Base-by-base conservation (phyloP, 1,139 yeast species). In the Lodderomyces pseudojiufengensis region DNA sequence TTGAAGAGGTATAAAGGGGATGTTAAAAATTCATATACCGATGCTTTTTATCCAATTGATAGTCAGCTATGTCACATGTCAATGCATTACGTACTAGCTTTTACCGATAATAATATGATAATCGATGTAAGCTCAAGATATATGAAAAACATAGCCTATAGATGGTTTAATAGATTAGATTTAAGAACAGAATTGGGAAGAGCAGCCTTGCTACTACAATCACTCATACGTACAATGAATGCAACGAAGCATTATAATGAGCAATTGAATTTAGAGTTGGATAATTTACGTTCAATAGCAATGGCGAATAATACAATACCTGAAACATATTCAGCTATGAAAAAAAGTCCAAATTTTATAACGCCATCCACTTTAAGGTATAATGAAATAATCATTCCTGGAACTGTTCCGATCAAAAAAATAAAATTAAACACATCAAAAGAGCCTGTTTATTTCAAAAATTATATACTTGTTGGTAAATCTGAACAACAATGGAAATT, bases 401-500 rank as follows among this genome's bases (percentile, higher is more conserved):
- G 32, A 3, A 44, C 55, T 5, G 33, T 27, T 4, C 54, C 55
- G 0, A 32, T 62, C 2, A 45, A 51, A 14, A 37, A 30, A 8
- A 39, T 60, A 0, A 39, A 32, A 6, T 38, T 58, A 0, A 50
- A 49, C 16, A 42, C 45, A 0, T n/a, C 3, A 3, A 46, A 35
- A 21, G 48, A 47, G 9, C 44, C 49, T 1, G 52, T 65, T 0
- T 65, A 46, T 41, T 57, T 56, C 33, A 54, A 57, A 34, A 49
- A 53, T 29, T 37, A 49, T 8, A 41, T 64, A 2, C 30, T 54
- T 7, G 55, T 55, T 3, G 70, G 69, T 2, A 65, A 60, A 42
- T 63, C 71, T 0, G 60, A 54, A 35, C 58, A 55, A 15, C 70
- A 63, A 35, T 65, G 72, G 72, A 64, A 61, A 40, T 55, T 63